Conservation (phyloP, 495 filamentous ascomycete species). For the Penicillium coffeae region DNA sequence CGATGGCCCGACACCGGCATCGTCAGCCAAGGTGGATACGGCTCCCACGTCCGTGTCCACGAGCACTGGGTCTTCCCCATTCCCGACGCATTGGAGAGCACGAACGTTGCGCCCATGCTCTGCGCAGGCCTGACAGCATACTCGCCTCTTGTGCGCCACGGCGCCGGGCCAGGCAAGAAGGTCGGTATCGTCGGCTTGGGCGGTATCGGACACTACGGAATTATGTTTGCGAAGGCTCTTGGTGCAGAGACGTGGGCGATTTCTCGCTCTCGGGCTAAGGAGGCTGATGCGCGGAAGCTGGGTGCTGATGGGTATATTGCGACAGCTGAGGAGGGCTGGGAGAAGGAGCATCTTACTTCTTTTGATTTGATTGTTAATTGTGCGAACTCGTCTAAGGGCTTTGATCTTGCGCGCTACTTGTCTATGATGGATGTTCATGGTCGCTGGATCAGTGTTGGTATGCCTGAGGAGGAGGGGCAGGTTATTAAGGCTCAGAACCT, state of each 20-base stretch:
- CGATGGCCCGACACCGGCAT: conserved; percentile 61
- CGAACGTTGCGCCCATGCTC: conserved; percentile 77
- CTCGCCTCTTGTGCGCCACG: conserved; percentile 71
- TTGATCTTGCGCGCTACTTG: conserved; percentile 69
- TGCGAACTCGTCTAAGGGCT: conserved; percentile 64
- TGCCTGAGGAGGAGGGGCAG: conserved; percentile 77
- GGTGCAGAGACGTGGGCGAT: conserved; percentile 70
- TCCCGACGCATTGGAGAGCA: conserved; percentile 64
- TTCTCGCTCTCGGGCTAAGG: conserved; percentile 63
- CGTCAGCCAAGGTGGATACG: conserved; percentile 61
- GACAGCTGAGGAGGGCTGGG: conserved; percentile 65
- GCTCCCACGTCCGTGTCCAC: conserved; percentile 68
- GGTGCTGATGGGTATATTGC: conserved; percentile 74
- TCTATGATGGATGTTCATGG: conserved; percentile 79
- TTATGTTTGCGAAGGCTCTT: conserved; percentile 68
- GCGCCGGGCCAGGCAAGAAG: conserved; percentile 73
- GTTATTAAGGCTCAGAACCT: conserved; percentile 74
- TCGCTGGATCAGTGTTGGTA: conserved; percentile 74
- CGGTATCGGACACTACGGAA: conserved; percentile 70
- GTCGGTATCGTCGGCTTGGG: conserved; percentile 76
- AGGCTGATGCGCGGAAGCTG: conserved; percentile 61
- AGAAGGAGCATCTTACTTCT: conserved; percentile 44
- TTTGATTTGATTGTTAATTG: conserved; percentile 76
- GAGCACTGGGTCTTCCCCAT: conserved; percentile 76
- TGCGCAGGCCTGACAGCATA: conserved; percentile 84